Evolutionary conservation across 495 filamentous ascomycete species (phyloP).

Genomic region (Pseudomonodictys pantanalensis): DNA sequence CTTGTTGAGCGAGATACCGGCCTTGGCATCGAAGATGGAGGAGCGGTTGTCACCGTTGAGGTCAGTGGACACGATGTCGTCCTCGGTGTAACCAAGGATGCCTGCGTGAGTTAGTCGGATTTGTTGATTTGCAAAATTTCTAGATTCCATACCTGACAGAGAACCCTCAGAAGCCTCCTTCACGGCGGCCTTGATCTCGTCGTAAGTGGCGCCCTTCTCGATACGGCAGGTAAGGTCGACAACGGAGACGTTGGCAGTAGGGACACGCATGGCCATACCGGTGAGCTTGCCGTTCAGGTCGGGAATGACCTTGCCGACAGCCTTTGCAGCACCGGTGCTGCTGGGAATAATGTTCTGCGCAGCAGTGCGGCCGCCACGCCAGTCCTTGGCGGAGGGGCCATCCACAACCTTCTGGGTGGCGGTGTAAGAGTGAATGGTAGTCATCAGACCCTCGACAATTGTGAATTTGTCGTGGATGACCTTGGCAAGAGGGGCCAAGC

Average conservation of each 20-base stretch:
- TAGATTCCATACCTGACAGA: slow-evolving; percentile 74
- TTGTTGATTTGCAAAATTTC: not conserved
- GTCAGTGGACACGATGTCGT: slow-evolving; percentile 92
- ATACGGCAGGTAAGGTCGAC: slow-evolving; percentile 93
- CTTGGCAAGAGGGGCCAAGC: slow-evolving; percentile 98
- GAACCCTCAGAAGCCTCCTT: slow-evolving; percentile 82
- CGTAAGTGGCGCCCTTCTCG: slow-evolving; percentile 86
- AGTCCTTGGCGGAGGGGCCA: slow-evolving; percentile 96
- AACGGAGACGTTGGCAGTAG: slow-evolving; percentile 97
- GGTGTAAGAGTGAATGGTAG: slow-evolving; percentile 99
- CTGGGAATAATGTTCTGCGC: slow-evolving; percentile 99
- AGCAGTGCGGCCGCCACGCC: slow-evolving; percentile 96
- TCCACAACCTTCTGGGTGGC: slow-evolving; percentile 99
- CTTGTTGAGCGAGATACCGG: slow-evolving; percentile 94
- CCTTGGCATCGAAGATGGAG: slow-evolving; percentile 99
- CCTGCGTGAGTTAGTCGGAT: slow-evolving; percentile 52
- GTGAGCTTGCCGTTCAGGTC: slow-evolving; percentile 98
- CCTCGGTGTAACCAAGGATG: slow-evolving; percentile 93
- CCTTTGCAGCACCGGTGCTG: slow-evolving; percentile 99
- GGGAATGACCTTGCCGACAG: slow-evolving; percentile 99
- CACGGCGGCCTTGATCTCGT: slow-evolving; percentile 87
- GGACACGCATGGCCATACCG: slow-evolving; percentile 98
- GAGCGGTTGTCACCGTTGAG: slow-evolving; percentile 87
- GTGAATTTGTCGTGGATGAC: slow-evolving; percentile 96
- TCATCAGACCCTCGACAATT: slow-evolving; percentile 99